A percentile compares a stretch with the other conserved stretches of the same genome.
Evolutionary conservation across 257 asterid genomes (phyloP).

Genomic region (Orobanche coerulescens): DNA sequence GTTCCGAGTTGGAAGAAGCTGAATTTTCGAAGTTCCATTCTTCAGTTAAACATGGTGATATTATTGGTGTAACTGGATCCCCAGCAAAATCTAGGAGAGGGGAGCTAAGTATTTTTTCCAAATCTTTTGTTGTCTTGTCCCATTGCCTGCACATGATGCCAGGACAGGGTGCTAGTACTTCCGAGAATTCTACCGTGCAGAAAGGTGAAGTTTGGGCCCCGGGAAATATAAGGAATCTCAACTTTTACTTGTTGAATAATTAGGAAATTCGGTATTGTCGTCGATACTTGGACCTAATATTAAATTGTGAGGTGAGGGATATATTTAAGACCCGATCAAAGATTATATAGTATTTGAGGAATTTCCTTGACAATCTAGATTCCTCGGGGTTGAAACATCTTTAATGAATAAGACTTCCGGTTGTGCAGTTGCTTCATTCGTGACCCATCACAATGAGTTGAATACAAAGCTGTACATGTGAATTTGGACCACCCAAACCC

Average conservation of each 20-base stretch:
- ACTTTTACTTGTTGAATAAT: constrained; percentile 68
- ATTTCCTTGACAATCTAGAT: too few species aligned
- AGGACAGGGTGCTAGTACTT: constrained; percentile 41
- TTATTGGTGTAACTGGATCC: constrained; percentile 65
- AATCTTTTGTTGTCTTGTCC: constrained; percentile 50
- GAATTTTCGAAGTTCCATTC: constrained; percentile 50
- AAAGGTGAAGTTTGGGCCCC: constrained; percentile 61
- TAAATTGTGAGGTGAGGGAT: too few species aligned
- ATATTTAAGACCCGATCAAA: too few species aligned
- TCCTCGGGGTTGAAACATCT: too few species aligned
- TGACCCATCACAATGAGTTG: too few species aligned
- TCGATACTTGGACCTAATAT: too few species aligned
- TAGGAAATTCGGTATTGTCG: too few species aligned
- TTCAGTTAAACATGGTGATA: constrained; percentile 69
- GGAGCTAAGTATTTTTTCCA: constrained; percentile 82
- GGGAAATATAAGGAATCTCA: constrained; percentile 66
- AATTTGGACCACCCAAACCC: too few species aligned
- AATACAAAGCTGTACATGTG: too few species aligned
- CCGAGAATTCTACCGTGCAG: constrained; percentile 61
- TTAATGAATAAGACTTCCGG: too few species aligned
- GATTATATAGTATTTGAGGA: too few species aligned
- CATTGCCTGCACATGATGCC: constrained; percentile 95
- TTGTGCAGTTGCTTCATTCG: too few species aligned
- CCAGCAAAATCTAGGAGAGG: constrained; percentile 90
- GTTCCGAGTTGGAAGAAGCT: constrained; percentile 45